Percentiles rank a stretch among this genome's conserved stretches.
phyloP scores from a whole-genome alignment of 1,284 basidiomycete species.

The Naganishia cerealis region DNA sequence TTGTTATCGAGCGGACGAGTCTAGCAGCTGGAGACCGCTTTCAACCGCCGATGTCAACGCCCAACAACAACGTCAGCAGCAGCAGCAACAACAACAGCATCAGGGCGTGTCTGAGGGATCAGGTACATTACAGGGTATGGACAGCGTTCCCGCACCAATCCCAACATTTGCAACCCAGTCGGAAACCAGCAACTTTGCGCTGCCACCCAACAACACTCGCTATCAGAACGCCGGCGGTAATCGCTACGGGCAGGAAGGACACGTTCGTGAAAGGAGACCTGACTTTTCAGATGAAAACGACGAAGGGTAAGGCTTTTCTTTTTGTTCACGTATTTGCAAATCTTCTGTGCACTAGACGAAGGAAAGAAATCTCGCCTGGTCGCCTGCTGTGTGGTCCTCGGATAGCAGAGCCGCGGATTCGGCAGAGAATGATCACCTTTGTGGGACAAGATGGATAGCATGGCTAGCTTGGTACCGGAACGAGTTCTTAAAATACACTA shows the following conservation, averaged over 20 bases:
- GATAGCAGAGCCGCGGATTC: not conserved
- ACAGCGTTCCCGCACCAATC: constrained; percentile 8
- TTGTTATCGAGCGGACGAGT: constrained; percentile 29
- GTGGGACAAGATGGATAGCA: not conserved
- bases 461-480: not conserved
- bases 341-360: not conserved
- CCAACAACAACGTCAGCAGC: constrained; percentile 31
- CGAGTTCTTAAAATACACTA: constrained; percentile 1
- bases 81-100: constrained; percentile 25
- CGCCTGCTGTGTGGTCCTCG: not conserved
- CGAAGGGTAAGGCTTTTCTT: constrained; percentile 27
- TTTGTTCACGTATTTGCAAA: not conserved
- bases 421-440: not conserved
- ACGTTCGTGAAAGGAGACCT: constrained; percentile 17
- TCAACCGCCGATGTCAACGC: not conserved
- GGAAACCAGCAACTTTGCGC: constrained; percentile 19
- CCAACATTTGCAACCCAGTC: constrained; percentile 20
- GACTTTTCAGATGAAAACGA: constrained; percentile 20
- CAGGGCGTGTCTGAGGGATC: not conserved
- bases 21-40: constrained; percentile 18
- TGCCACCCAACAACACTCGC: constrained; percentile 21
- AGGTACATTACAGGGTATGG: not conserved
- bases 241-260: constrained; percentile 24
- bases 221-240: constrained; percentile 18
- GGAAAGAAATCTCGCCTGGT: not conserved